Conservation (phyloP, 73 alveolate genomes). For the Paramecium tetraurelia region DNA sequence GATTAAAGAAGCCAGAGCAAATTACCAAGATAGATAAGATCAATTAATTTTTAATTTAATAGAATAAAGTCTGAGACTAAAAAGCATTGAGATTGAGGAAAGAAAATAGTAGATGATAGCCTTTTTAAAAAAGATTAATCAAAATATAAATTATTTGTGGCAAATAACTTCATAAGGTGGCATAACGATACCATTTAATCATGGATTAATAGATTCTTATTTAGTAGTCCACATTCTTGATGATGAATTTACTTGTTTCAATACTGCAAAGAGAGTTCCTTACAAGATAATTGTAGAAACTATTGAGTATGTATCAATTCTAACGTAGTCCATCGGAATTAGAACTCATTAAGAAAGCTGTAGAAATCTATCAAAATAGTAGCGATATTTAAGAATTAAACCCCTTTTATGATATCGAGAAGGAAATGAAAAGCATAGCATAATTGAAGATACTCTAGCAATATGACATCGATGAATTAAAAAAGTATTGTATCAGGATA, state of each 20-base stretch:
- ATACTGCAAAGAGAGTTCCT: constrained; percentile 89
- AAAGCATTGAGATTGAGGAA: background rate
- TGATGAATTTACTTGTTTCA: constrained; percentile 79
- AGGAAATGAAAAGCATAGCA: background rate
- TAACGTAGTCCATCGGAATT: background rate
- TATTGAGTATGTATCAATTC: background rate
- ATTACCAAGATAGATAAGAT: background rate
- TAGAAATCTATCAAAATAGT: background rate
- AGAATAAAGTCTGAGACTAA: background rate
- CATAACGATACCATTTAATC: background rate
- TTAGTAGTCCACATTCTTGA: constrained; percentile 71
- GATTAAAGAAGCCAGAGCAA: background rate
- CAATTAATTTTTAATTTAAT: background rate
- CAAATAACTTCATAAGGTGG: background rate
- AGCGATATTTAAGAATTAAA: background rate
- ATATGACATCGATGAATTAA: background rate
- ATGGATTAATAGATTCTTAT: background rate
- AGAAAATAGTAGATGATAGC: background rate
- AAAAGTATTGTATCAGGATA: background rate
- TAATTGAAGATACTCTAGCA: background rate
- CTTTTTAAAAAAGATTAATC: background rate
- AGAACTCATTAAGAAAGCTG: background rate
- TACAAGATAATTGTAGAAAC: constrained; percentile 70
- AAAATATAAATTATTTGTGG: background rate
- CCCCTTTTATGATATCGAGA: background rate